A percentile compares a stretch with the other conserved stretches of the same genome.
phyloP scores from a whole-genome alignment of 352 stramenopile species.

The Phytophthora ramorum region DNA sequence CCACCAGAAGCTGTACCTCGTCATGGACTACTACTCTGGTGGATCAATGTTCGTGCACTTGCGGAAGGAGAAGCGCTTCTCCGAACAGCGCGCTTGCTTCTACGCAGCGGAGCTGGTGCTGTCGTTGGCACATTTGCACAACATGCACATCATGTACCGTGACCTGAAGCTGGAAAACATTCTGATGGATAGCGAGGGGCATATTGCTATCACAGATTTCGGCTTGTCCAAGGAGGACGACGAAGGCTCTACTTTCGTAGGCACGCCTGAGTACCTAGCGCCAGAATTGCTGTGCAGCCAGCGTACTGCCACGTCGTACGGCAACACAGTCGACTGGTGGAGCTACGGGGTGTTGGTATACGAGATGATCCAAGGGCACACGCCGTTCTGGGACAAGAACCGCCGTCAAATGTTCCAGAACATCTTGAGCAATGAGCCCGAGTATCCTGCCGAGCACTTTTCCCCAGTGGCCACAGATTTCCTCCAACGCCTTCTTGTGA shows the following conservation, averaged over 20 bases:
- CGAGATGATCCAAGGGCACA: conserved; percentile 89
- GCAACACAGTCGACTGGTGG: conserved; percentile 92
- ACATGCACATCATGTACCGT: conserved; percentile 91
- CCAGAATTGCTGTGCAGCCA: conserved; percentile 81
- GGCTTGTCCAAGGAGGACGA: conserved; percentile 89
- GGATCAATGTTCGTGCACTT: conserved; percentile 89
- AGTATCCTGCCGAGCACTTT: conserved; percentile 67
- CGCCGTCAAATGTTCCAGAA: conserved; percentile 89
- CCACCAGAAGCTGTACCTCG: conserved; percentile 87
- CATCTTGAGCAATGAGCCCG: conserved; percentile 76
- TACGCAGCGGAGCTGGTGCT: conserved; percentile 89
- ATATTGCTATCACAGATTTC: conserved; percentile 90
- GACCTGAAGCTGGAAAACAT: conserved; percentile 93
- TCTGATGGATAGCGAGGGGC: conserved; percentile 84
- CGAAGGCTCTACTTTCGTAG: conserved; percentile 83
- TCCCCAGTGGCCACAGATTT: conserved; percentile 75
- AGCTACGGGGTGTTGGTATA: conserved; percentile 87
- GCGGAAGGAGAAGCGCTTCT: conserved; percentile 77
- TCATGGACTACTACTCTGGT: conserved; percentile 92
- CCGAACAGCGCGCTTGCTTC: conserved; percentile 74
- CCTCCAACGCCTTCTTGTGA: conserved; percentile 70
- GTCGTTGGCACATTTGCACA: conserved; percentile 85
- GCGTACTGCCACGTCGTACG: conserved; percentile 75
- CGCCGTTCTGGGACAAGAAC: conserved; percentile 88
- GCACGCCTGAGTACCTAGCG: conserved; percentile 86